Evolutionary conservation across 106 monocot species (phyloP), one percentile per base, ranked within the genome.

Genomic region (Agapanthus africanus): DNA sequence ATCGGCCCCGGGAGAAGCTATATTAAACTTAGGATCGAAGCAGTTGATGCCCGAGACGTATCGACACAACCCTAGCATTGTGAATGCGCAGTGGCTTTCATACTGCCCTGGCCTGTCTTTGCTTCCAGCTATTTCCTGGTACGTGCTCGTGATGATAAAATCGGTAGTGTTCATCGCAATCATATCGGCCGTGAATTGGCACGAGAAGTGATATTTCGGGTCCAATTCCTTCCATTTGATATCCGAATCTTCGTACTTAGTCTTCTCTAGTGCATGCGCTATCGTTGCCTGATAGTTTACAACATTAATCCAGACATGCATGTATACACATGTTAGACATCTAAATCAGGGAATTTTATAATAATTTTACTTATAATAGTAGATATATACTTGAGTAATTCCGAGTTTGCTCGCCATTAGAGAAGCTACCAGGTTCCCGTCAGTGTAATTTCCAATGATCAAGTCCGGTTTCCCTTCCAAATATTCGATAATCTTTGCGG

Each of bases 111-210:
- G 79, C 34, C 78, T 92, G 18, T 91, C 88, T 74, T 92, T 89
- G 72, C 97, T 97, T 79, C 95, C 91, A 7, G 91, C 88, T 37
- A 97, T 91, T 82, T 97, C 95, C 75, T 97, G 95, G 66, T 89
- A 97, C n/a, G 91, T 97, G 70, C 95, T 97, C 31, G 95, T 82
- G 67, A 97, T 92, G 73, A 97, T 97, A 65, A 97, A 97, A 74
- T 97, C 91, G 25, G 85, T 74, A 25, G 86, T 72, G 74, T 97
- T 97, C 91, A 97, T 97, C 1, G 91, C 65, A 42, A 97, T 86
- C 84, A 92, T 89, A 73, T 97, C 95, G 0, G 91, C 95, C 0
- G 91, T 89, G 71, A 97, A 97, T 78, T 95, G 95, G 71, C 95
- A 91, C 2, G 91, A 88, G 66, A 95, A 95, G 77, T 95, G 95